These are phyloP conservation scores for Trametes sanguinea DNA, from an alignment of 768 basidiomycete genomes.

Conservation along the genomic window DNA sequence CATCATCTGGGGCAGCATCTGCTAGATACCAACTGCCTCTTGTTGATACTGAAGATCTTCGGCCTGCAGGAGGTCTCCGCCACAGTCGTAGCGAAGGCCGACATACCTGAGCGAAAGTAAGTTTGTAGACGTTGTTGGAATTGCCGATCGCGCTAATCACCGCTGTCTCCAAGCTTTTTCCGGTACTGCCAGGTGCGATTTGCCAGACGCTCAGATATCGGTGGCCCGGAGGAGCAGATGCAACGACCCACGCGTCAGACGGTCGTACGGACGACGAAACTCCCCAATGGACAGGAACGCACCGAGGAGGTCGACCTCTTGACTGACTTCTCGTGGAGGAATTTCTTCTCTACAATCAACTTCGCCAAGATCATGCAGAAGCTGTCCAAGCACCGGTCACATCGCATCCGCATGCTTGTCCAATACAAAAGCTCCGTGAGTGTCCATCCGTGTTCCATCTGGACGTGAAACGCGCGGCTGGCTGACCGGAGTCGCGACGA, in stretches of 20 bases:
- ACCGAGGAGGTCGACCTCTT: conserved; percentile 92
- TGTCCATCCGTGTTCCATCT: conserved; percentile 1
- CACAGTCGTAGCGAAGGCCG: conserved; percentile 85
- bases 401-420: conserved; percentile 93
- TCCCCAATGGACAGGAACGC: conserved; percentile 73
- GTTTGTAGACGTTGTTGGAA: conserved; percentile 21
- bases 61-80: conserved; percentile 90
- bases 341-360: conserved; percentile 96
- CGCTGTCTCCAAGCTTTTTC: conserved; percentile 74
- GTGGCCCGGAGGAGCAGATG: conserved; percentile 58
- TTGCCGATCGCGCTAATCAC: neutral
- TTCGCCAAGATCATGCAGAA: conserved; percentile 99
- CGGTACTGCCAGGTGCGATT: conserved; percentile 85
- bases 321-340: conserved; percentile 95
- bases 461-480: neutral
- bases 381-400: conserved; percentile 90
- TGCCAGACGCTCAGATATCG: conserved; percentile 61
- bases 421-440: conserved; percentile 97
- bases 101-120: conserved; percentile 84
- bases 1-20: conserved; percentile 96
- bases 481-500: conserved; percentile 1
- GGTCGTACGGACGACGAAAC: conserved; percentile 52
- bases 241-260: conserved; percentile 61
- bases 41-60: conserved; percentile 97
- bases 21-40: conserved; percentile 91